Evolutionary conservation across 768 basidiomycete species (phyloP), one percentile per base, ranked within the genome.

Genomic region (Mycena capillaripes): DNA sequence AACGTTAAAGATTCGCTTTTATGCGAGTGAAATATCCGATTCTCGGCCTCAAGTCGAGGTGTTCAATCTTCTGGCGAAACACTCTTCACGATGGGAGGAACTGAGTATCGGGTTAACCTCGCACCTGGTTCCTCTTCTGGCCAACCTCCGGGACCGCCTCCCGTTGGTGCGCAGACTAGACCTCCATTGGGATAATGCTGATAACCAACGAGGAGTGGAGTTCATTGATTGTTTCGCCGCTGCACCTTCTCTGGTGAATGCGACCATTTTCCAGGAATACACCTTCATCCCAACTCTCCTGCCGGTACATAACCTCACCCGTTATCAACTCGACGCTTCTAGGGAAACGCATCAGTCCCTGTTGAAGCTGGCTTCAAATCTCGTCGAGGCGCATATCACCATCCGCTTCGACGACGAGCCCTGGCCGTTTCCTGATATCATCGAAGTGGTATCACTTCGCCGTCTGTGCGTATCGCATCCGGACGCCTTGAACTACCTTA

Each of bases 1-100:
- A 38, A 29, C 17, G 16, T n/a, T 70, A 25, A 56, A 48, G 16
- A 58, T 70, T 34, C 38, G 50, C 10, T 70, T 70, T 38, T 70
- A 57, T 14, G 67, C 36, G 8, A n/a, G 23, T 21, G 56, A 48
- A n/a, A 16, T 19, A 48, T 5, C 2, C 9, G 30, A 48, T 19
- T 3, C 44, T 36, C 9, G 0, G 7, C n/a, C n/a, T n/a, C 68
- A 69, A 29, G 34, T 56, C 16, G 60, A 53, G 42, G 17, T 56
- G n/a, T 56, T 62, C 9, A 21, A 38, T 5, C 4, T 1, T 16
- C 42, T 69, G 10, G 48, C 53, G 10, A 14, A 23, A 8, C 52
- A 69, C 8, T 44, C 68, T 8, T n/a, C 29, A 3, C 60, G 29
- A 3, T 69, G 68, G 68, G 52, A 32, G 25, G 60, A 69, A 25